Conservation (phyloP, 1,284 basidiomycete genomes). For the Omphalotus olearius region DNA sequence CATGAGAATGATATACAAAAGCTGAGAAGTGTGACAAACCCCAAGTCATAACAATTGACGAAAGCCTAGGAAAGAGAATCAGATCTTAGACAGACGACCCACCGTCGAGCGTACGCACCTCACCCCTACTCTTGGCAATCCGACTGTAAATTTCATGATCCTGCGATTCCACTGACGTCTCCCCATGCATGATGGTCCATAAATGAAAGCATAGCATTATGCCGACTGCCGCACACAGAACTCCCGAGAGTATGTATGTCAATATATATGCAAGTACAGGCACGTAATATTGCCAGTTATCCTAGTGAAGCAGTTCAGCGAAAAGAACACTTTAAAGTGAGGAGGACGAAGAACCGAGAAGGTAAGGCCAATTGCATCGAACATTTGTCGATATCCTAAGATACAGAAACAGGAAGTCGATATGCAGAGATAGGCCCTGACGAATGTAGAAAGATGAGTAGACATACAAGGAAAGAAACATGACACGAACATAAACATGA, state of each 20-base stretch:
- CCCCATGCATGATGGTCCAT: constrained; percentile 70
- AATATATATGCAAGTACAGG: constrained; percentile 74
- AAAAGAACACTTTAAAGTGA: constrained; percentile 1
- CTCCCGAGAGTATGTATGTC: constrained; percentile 72
- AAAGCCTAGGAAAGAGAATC: constrained; percentile 49
- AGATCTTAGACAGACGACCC: background rate
- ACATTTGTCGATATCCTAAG: constrained; percentile 56
- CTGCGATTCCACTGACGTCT: constrained; percentile 89
- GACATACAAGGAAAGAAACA: background rate
- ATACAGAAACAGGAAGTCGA: constrained; percentile 27
- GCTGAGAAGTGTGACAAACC: constrained; percentile 36
- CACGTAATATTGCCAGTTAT: constrained; percentile 60
- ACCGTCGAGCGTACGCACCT: constrained; percentile 41
- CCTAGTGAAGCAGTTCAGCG: constrained; percentile 15
- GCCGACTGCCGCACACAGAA: constrained; percentile 75
- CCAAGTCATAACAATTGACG: constrained; percentile 90
- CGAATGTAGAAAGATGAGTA: constrained; percentile 1
- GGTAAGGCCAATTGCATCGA: constrained; percentile 54
- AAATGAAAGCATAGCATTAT: constrained; percentile 84
- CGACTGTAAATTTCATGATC: constrained; percentile 81
- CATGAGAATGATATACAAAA: background rate
- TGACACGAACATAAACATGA: constrained; percentile 81
- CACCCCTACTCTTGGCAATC: constrained; percentile 65
- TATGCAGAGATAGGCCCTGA: constrained; percentile 63
- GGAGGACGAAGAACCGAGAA: constrained; percentile 31